Evolutionary conservation across 257 asterid species (phyloP), one percentile per base, ranked within the genome.

Genomic region (Nicotiana undulata): DNA sequence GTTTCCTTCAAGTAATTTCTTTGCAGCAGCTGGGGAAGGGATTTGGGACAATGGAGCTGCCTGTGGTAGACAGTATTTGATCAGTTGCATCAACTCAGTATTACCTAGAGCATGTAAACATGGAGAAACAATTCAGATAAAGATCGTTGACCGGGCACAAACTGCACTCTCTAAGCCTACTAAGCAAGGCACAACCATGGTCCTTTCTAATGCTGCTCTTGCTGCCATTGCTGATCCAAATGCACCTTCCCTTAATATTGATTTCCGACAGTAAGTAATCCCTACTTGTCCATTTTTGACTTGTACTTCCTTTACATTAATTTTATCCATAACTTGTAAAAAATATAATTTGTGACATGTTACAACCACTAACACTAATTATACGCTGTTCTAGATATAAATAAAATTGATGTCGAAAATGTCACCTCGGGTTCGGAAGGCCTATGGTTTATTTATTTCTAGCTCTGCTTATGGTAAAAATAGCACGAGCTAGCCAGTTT

Each of bases 31-130:
- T 4, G 96, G 98, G 3, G 96, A 90, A 40, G 96, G 92, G 9
- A 78, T 91, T 8, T 92, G 98, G 98, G 96, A 94, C 81, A 88
- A 92, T 46, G 93, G 98, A 3, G 97, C 98, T 4, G 88, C 97
- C 1, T 92, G 97, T 79, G 98, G 98, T 24, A 88, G 98, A 76
- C 95, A 89, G 80, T 94, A 94, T 58, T 29, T 91, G 81, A 92
- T 94, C 58, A 85, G 84, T 81, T 94, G 98, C 82, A 91, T 94
- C 63, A 94, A 90, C 80, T 91, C 91, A 1, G 55, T 61, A 7
- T 67, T 68, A 40, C 90, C 86, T 9, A 66, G 18, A 24, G 80
- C 92, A n/a, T 94, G 98, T 85, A 32, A 83, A 4, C 52, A 82
- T 17, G 88, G 79, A 10, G 85, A 87, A 81, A 79, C 90, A 0